These are phyloP conservation scores for Diaporthe vexans DNA, from an alignment of 2,329 filamentous ascomycete species.

Conservation along the genomic window DNA sequence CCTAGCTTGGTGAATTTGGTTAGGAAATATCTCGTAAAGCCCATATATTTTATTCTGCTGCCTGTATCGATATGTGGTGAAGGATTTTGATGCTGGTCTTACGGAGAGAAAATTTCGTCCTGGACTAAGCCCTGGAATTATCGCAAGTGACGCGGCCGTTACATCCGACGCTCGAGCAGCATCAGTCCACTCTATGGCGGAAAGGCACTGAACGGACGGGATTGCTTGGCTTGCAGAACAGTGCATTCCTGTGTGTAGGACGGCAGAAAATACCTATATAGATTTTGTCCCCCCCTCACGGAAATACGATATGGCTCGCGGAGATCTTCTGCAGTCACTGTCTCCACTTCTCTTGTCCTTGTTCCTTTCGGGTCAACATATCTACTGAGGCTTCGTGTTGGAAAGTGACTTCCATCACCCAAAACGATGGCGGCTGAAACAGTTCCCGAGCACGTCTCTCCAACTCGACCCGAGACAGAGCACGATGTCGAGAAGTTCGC, in stretches of 20 bases:
- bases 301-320: neutral
- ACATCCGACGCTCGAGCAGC: neutral
- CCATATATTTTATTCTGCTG: neutral
- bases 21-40: neutral
- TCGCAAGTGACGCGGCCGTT: neutral
- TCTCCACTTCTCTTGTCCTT: neutral
- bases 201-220: neutral
- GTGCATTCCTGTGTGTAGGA: neutral
- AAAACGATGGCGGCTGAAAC: neutral
- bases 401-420: neutral
- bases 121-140: neutral
- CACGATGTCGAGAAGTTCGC: constrained; percentile 2
- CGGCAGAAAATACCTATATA: neutral
- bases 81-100: constrained; percentile 19
- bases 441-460: neutral
- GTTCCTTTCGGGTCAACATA: neutral
- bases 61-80: neutral
- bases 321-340: neutral
- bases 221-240: constrained; percentile 10
- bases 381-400: neutral
- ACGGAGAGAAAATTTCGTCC: neutral
- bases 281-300: neutral
- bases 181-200: neutral
- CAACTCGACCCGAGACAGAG: neutral
- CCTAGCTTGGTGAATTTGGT: neutral